A percentile compares a stretch with the other conserved stretches of the same genome.
These are phyloP conservation scores for Starmera dryadoides DNA, from an alignment of 805 yeast species.

Conservation along the genomic window DNA sequence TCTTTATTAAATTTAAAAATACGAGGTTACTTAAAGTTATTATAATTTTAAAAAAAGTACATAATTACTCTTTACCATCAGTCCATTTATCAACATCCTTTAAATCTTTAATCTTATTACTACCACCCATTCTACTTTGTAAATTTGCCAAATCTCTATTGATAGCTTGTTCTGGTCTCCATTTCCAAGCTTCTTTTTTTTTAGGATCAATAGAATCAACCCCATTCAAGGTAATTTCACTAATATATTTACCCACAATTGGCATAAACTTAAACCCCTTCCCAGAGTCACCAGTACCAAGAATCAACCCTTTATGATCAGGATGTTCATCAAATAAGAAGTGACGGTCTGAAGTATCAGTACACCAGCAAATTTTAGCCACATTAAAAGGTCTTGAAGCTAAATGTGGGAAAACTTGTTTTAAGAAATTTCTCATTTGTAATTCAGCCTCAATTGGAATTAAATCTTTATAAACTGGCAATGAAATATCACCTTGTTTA, in stretches of 20 bases:
- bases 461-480: conserved; percentile 23
- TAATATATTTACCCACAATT: conserved; percentile 24
- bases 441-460: conserved; percentile 27
- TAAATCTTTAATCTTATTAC: conserved; percentile 20
- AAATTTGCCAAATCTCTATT: conserved; percentile 19
- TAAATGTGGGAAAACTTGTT: conserved; percentile 25
- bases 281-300: conserved; percentile 32
- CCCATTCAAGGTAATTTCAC: conserved; percentile 25
- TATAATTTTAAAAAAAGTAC: too few species aligned
- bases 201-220: conserved; percentile 19
- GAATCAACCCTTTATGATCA: conserved; percentile 16
- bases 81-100: conserved; percentile 21
- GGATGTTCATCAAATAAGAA: conserved; percentile 26
- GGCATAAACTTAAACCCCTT: conserved; percentile 31
- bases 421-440: conserved; percentile 25
- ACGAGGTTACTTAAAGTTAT: too few species aligned
- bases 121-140: conserved; percentile 25
- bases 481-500: conserved; percentile 11
- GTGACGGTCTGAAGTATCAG: conserved; percentile 28
- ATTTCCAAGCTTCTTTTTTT: conserved; percentile 22
- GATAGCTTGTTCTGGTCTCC: conserved; percentile 27
- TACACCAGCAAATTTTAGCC: conserved; percentile 29
- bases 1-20: too few species aligned
- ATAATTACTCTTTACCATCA: too few species aligned
- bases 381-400: conserved; percentile 23